A percentile compares a stretch with the other conserved stretches of the same genome.
Conservation (phyloP, 768 basidiomycete species). For the Boletus edulis region DNA sequence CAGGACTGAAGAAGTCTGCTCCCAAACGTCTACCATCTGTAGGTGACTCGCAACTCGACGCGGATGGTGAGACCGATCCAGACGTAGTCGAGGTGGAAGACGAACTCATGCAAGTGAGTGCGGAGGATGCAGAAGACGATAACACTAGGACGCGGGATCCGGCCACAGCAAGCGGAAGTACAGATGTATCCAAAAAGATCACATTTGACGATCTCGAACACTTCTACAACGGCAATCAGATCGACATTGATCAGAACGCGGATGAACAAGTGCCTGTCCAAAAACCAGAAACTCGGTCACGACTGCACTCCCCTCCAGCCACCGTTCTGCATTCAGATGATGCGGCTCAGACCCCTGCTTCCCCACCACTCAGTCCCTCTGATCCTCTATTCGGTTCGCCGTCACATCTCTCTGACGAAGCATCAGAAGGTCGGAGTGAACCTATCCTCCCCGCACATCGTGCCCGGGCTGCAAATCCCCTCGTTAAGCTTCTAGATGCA, state of each 20-base stretch:
- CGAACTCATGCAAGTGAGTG: conserved; percentile 26
- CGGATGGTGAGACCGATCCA: conserved; percentile 33
- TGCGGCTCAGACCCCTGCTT: conserved; percentile 1
- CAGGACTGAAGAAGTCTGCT: conserved; percentile 21
- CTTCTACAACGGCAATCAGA: conserved; percentile 28
- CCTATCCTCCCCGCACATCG: conserved; percentile 39
- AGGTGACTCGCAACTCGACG: conserved; percentile 31
- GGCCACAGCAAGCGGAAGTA: conserved; percentile 1
- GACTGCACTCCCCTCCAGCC: background rate
- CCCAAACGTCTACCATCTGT: conserved; percentile 20
- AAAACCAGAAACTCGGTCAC: conserved; percentile 2
- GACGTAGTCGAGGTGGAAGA: conserved; percentile 39
- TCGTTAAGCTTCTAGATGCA: conserved; percentile 49
- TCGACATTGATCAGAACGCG: conserved; percentile 29
- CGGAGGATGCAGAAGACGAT: conserved; percentile 20
- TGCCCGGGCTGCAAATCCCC: conserved; percentile 49
- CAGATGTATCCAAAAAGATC: conserved; percentile 6
- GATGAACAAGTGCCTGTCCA: conserved; percentile 12
- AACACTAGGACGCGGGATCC: background rate
- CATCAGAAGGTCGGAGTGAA: conserved; percentile 3
- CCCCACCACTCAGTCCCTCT: conserved; percentile 10
- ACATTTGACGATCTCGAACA: conserved; percentile 31
- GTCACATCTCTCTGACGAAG: conserved; percentile 3
- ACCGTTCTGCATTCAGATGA: background rate
- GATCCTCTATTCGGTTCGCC: conserved; percentile 34